phyloP scores from a whole-genome alignment of 1,139 yeast genomes.

The Meyerozyma athensensis region DNA sequence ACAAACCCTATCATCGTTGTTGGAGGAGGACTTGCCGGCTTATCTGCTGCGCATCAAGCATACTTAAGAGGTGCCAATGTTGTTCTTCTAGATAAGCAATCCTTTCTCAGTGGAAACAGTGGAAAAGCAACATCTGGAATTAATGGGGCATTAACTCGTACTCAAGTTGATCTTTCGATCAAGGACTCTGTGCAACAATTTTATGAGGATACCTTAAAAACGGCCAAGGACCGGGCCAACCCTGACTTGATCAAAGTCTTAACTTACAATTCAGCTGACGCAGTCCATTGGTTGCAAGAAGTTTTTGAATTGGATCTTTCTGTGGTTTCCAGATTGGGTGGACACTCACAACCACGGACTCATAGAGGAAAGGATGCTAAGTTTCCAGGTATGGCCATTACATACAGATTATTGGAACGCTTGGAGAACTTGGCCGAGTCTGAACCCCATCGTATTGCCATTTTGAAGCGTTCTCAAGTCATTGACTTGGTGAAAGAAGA shows the following conservation, averaged over 20 bases:
- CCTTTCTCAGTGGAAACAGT: constrained; percentile 71
- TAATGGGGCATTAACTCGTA: constrained; percentile 65
- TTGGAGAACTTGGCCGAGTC: constrained; percentile 45
- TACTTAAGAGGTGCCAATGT: constrained; percentile 54
- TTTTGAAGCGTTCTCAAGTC: constrained; percentile 53
- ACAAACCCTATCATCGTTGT: constrained; percentile 53
- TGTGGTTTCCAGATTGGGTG: constrained; percentile 67
- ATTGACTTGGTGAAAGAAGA: constrained; percentile 43
- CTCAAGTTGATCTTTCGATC: constrained; percentile 49
- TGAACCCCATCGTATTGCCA: constrained; percentile 48
- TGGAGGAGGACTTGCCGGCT: constrained; percentile 80
- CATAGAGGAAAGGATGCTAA: constrained; percentile 66
- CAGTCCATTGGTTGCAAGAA: constrained; percentile 70
- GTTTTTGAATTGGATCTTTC: constrained; percentile 57
- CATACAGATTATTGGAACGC: constrained; percentile 54
- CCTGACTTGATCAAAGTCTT: constrained; percentile 48
- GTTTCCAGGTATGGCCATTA: constrained; percentile 75
- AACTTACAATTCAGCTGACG: constrained; percentile 51
- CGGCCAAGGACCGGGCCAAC: constrained; percentile 62
- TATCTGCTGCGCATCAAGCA: constrained; percentile 69
- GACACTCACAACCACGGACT: constrained; percentile 70
- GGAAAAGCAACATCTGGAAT: constrained; percentile 82
- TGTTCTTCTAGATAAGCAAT: constrained; percentile 57
- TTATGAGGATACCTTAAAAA: constrained; percentile 58
- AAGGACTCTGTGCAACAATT: constrained; percentile 56